Conservation (phyloP, 768 basidiomycete genomes). For the Xerocomus potaroensis region DNA sequence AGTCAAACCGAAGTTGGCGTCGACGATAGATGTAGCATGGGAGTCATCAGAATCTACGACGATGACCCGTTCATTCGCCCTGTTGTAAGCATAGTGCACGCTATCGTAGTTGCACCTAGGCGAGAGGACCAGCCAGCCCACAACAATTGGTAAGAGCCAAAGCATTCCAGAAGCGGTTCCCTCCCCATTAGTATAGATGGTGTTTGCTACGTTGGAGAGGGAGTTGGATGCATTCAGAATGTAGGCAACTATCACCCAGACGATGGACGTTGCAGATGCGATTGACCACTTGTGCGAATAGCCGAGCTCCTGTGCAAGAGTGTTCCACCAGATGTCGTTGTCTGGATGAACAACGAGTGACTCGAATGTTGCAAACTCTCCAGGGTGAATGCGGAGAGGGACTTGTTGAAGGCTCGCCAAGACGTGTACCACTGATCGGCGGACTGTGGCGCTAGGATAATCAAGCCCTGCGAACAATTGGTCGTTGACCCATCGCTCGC, state of each 20-base stretch:
- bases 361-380: too few relatives aligned
- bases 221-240: slow-evolving; percentile 14
- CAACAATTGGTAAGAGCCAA: too few relatives aligned
- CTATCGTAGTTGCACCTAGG: too few relatives aligned
- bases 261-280: slow-evolving; percentile 35
- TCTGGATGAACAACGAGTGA: slow-evolving; percentile 38
- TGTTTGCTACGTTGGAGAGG: slow-evolving; percentile 10
- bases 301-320: slow-evolving; percentile 27
- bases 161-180: too few relatives aligned
- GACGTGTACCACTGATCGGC: slow-evolving; percentile 22
- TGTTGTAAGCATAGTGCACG: too few relatives aligned
- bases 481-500: slow-evolving; percentile 16
- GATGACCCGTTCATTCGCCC: too few relatives aligned
- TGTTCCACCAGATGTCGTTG: slow-evolving; percentile 42
- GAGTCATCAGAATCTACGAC: too few relatives aligned
- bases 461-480: slow-evolving; percentile 27
- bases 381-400: too few relatives aligned
- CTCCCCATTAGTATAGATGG: not conserved
- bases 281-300: slow-evolving; percentile 39
- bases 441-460: slow-evolving; percentile 17
- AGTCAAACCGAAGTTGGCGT: too few relatives aligned
- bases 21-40: too few relatives aligned
- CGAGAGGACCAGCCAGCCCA: too few relatives aligned
- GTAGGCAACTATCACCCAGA: slow-evolving; percentile 44
- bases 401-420: slow-evolving; percentile 39